These are phyloP conservation scores for Ganoderma lingzhi DNA, from an alignment of 1,284 basidiomycete species.

Conservation along the genomic window DNA sequence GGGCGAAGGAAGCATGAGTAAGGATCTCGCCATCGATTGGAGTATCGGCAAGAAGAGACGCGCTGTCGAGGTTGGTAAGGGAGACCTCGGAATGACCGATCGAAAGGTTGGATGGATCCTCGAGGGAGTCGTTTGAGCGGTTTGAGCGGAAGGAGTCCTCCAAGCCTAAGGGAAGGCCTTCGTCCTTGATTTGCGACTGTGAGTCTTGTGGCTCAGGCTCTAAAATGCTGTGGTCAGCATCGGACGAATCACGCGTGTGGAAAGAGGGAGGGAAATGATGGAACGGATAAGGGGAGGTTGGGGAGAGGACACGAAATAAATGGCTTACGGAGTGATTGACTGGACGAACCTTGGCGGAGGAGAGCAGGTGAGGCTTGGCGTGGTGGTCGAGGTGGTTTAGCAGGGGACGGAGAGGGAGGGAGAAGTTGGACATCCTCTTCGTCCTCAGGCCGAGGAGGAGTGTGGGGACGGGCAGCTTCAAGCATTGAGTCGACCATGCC, in stretches of 20 bases:
- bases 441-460: conserved; percentile 29
- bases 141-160: conserved; percentile 47
- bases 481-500: conserved; percentile 72
- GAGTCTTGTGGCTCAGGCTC: conserved; percentile 9
- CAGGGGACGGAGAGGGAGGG: conserved; percentile 69
- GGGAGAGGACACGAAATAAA: background rate
- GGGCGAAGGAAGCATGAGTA: conserved; percentile 23
- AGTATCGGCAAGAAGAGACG: conserved; percentile 35
- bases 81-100: conserved; percentile 40
- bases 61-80: conserved; percentile 35
- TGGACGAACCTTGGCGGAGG: conserved; percentile 11
- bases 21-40: conserved; percentile 22
- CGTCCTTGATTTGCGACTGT: conserved; percentile 38
- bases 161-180: conserved; percentile 36
- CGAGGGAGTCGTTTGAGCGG: conserved; percentile 34
- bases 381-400: conserved; percentile 44
- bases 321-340: conserved; percentile 15
- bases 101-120: conserved; percentile 44
- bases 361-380: conserved; percentile 11
- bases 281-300: background rate
- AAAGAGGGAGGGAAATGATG: background rate
- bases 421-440: conserved; percentile 58
- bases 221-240: background rate
- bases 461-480: conserved; percentile 40
- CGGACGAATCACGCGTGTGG: background rate